Evolutionary conservation across 805 yeast genomes (phyloP).

Genomic region (Yarrowia keelungensis): DNA sequence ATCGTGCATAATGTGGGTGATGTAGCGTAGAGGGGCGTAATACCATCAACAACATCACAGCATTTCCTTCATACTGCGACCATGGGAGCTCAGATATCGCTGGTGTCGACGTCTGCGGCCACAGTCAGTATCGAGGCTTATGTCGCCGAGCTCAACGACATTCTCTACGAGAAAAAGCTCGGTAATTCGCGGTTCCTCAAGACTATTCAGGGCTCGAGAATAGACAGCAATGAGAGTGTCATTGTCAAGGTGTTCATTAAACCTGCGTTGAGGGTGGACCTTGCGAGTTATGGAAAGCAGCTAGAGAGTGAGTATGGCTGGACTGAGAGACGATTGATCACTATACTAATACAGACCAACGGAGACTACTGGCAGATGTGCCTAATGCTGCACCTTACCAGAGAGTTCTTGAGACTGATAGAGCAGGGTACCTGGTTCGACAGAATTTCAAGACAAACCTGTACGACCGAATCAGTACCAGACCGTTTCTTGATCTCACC

Average conservation of each 20-base stretch:
- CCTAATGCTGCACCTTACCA: constrained; percentile 75
- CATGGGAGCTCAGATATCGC: constrained; percentile 89
- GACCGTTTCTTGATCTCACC: constrained; percentile 83
- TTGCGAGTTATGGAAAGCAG: constrained; percentile 43
- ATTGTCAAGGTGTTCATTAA: constrained; percentile 85
- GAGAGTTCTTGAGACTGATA: constrained; percentile 79
- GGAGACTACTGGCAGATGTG: constrained; percentile 55
- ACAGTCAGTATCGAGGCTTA: constrained; percentile 92
- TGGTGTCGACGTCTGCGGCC: constrained; percentile 87
- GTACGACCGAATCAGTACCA: constrained; percentile 82
- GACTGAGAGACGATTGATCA: constrained; percentile 10
- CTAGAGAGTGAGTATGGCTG: constrained; percentile 42
- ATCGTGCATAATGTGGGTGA: constrained; percentile 34
- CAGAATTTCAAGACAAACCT: constrained; percentile 79
- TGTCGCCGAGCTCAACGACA: constrained; percentile 75
- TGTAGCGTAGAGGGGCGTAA: constrained; percentile 19
- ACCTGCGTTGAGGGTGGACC: constrained; percentile 55
- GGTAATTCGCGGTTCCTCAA: constrained; percentile 86
- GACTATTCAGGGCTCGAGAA: constrained; percentile 69
- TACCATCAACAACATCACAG: constrained; percentile 14
- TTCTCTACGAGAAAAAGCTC: constrained; percentile 76
- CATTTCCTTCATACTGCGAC: background rate
- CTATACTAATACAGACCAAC: constrained; percentile 49
- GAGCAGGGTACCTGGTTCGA: constrained; percentile 90
- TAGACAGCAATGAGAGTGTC: constrained; percentile 73